A percentile compares a stretch with the other conserved stretches of the same genome.
phyloP scores from a whole-genome alignment of 75 land plant genomes.

The Cryptomeria japonica region DNA sequence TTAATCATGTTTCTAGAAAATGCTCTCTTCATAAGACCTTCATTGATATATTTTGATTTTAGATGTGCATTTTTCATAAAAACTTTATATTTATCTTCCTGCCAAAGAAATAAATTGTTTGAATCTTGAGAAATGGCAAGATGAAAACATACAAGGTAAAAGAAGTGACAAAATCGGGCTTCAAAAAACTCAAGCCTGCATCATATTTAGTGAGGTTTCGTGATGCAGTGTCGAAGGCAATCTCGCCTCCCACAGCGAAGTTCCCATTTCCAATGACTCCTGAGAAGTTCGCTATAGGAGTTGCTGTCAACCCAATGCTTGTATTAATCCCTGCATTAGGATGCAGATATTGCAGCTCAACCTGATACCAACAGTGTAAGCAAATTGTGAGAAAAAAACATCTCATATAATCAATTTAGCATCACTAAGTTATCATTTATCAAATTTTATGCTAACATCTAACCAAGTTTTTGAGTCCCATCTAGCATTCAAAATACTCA shows the following conservation, averaged over 20 bases:
- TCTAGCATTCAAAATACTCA: background rate
- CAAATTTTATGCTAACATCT: background rate
- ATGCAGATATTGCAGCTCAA: slow-evolving; percentile 72
- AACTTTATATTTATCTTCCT: background rate
- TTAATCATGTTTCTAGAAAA: slow-evolving; percentile 7
- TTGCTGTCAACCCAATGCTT: slow-evolving; percentile 65
- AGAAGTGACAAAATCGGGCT: slow-evolving; percentile 57
- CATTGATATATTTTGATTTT: background rate
- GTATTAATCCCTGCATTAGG: slow-evolving; percentile 60
- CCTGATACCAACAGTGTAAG: slow-evolving; percentile 26
- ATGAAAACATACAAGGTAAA: slow-evolving; percentile 51
- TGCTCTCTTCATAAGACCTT: background rate
- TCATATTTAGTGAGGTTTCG: slow-evolving; percentile 55
- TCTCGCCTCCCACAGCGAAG: slow-evolving; percentile 51
- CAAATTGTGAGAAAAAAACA: background rate
- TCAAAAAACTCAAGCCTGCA: slow-evolving; percentile 50
- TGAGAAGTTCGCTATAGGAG: slow-evolving; percentile 58
- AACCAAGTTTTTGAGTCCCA: background rate
- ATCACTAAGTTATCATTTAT: background rate
- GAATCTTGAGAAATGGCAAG: background rate
- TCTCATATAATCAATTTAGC: background rate
- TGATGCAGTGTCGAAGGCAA: slow-evolving; percentile 55
- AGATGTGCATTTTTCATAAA: background rate
- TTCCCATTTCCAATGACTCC: slow-evolving; percentile 44
- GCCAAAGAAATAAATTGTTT: background rate